Evolutionary conservation across 2,329 filamentous ascomycete species (phyloP), one percentile per base, ranked within the genome.

Genomic region (Exophiala mesophila): DNA sequence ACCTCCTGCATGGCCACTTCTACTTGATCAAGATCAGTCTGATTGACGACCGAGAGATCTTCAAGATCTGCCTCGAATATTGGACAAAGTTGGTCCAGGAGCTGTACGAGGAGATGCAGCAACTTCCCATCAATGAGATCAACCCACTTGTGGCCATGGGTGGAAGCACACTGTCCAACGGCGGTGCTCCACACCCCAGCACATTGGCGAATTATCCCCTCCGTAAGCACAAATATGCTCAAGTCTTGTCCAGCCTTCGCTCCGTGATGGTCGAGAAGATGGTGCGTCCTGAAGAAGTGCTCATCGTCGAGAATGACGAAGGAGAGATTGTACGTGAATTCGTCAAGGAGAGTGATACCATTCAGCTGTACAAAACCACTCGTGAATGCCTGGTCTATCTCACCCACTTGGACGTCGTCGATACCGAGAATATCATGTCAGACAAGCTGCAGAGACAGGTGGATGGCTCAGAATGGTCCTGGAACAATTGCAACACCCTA

Each of bases 251-350:
- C 7, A 97, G 95, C 63, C 74, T 98, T 44, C 83, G 92, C 54
- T 85, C 90, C 17, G 92, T 98, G 53, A 98, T 98, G 92, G 97
- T 98, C 50, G 92, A 98, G 71, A 96, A 96, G 74, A 98, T 98
- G 92, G 92, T 98, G 21, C 80, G 89, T 31, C 92, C 92, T 1
- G 92, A 98, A 68, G 94, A 98, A 68, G 94, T 98, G 6, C 67
- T 98, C 56, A 94, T 98, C 59, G 92, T 98, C n/a, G 92, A 98
- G 68, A 98, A 98, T 64, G 92, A 98, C 51, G 92, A 98, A 67
- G 92, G 94, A 51, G 92, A 98, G 63, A 98, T 98, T 57, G 92
- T 98, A 20, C 87, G 92, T 56, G 92, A 98, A 61, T 98, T 98
- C 54, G 92, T 98, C 63, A 98, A 98, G 72, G 92, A 98, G 69